phyloP scores from a whole-genome alignment of 2,329 filamentous ascomycete genomes.

The Nectriaceae sp. region DNA sequence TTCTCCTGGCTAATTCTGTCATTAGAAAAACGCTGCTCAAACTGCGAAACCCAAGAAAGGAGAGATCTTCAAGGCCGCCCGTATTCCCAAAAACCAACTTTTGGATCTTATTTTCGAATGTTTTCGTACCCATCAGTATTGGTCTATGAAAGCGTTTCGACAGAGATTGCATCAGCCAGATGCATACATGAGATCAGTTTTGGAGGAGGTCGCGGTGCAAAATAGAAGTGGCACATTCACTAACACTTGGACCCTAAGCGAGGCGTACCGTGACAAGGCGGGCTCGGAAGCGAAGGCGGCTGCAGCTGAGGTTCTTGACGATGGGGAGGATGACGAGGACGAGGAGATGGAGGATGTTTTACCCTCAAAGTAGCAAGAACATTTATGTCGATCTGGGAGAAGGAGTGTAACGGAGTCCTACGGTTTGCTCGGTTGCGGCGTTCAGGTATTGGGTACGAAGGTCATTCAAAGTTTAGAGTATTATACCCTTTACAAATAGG shows the following conservation, averaged over 20 bases:
- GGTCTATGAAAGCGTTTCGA: constrained; percentile 88
- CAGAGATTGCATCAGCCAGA: constrained; percentile 82
- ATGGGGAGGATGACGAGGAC: constrained; percentile 67
- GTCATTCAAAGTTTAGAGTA: too few relatives aligned
- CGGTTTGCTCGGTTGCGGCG: not conserved
- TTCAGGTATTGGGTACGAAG: not conserved
- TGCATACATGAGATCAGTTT: constrained; percentile 82
- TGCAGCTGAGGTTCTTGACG: constrained; percentile 58
- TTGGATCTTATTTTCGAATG: constrained; percentile 81
- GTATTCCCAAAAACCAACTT: constrained; percentile 86
- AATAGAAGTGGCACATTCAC: constrained; percentile 83
- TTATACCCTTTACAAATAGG: constrained; percentile 28
- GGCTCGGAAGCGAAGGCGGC: constrained; percentile 51
- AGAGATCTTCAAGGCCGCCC: constrained; percentile 79
- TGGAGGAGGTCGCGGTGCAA: constrained; percentile 81
- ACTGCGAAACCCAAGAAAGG: constrained; percentile 60
- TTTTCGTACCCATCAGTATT: constrained; percentile 87
- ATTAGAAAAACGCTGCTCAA: constrained; percentile 54
- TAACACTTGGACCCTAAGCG: constrained; percentile 82
- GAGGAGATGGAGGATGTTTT: constrained; percentile 81
- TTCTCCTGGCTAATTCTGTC: constrained; percentile 19
- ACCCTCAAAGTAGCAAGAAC: constrained; percentile 26
- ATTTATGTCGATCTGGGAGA: too few relatives aligned
- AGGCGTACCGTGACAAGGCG: constrained; percentile 45
- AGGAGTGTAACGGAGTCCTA: not conserved